Evolutionary conservation across 257 asterid genomes (phyloP).

Genomic region (Nemophila menziesii): DNA sequence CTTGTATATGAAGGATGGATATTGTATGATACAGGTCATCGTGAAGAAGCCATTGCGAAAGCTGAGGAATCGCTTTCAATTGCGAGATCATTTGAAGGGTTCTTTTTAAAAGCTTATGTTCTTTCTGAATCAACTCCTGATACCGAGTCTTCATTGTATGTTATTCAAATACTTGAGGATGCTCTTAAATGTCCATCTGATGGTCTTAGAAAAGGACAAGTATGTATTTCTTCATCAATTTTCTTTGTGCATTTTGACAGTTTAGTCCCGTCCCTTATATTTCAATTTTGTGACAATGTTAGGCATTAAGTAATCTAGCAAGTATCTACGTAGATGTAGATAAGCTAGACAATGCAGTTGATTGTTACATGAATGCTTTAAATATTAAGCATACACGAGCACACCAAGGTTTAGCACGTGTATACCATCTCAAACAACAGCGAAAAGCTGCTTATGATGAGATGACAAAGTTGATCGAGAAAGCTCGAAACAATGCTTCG

Average conservation of each 20-base stretch:
- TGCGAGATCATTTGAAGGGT: conserved; percentile 92
- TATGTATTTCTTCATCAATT: conserved; percentile 17
- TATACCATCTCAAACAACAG: conserved; percentile 74
- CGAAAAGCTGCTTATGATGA: conserved; percentile 86
- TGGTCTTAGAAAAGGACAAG: conserved; percentile 98
- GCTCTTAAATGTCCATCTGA: conserved; percentile 98
- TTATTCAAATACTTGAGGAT: conserved; percentile 83
- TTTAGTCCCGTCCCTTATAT: background rate
- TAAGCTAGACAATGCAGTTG: conserved; percentile 66
- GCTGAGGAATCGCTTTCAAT: conserved; percentile 77
- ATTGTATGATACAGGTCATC: conserved; percentile 76
- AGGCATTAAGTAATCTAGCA: conserved; percentile 92
- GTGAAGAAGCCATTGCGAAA: conserved; percentile 76
- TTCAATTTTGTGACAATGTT: conserved; percentile 6
- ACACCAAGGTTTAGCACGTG: conserved; percentile 94
- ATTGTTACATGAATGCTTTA: conserved; percentile 83
- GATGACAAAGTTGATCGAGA: conserved; percentile 90
- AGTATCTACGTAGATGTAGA: conserved; percentile 77
- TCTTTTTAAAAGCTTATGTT: conserved; percentile 78
- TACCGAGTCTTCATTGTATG: conserved; percentile 57
- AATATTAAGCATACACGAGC: conserved; percentile 91
- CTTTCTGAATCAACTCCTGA: conserved; percentile 67
- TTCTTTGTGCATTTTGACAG: background rate
- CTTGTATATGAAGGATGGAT: conserved; percentile 97
- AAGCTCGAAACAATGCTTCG: conserved; percentile 75